Evolutionary conservation across 352 stramenopile species (phyloP).

Genomic region (Phytophthora parvispora): DNA sequence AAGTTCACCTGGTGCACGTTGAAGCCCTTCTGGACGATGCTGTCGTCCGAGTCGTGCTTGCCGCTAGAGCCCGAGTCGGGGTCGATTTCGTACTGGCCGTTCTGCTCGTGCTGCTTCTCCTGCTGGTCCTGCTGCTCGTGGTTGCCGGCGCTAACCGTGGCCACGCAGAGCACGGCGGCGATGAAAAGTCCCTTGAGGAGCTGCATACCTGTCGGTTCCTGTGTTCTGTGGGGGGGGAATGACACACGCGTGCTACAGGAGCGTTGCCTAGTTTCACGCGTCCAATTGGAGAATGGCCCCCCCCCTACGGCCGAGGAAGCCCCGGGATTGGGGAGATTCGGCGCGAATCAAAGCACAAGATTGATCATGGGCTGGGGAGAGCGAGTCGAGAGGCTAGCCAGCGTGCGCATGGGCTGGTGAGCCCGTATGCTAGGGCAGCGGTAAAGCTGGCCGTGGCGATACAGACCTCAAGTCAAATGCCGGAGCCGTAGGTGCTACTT

Average conservation of each 20-base stretch:
- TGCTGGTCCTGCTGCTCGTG: constrained; percentile 12
- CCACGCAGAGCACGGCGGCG: constrained; percentile 30
- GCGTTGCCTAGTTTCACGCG: constrained; percentile 12
- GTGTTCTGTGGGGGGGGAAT: not conserved
- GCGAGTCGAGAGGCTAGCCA: constrained; percentile 21
- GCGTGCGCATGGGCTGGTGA: constrained; percentile 15
- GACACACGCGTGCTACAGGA: constrained; percentile 3
- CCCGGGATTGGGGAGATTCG: constrained; percentile 29
- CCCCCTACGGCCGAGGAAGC: constrained; percentile 1
- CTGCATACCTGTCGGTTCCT: constrained; percentile 31
- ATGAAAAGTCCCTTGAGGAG: constrained; percentile 38
- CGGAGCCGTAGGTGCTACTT: too few relatives aligned
- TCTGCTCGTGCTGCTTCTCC: constrained; percentile 14
- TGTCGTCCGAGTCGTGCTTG: constrained; percentile 6
- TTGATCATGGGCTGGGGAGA: constrained; percentile 34
- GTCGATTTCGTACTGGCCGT: constrained; percentile 5
- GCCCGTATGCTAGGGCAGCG: not conserved
- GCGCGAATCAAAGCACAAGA: constrained; percentile 34
- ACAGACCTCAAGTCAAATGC: too few relatives aligned
- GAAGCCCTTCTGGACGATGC: constrained; percentile 36
- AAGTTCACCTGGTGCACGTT: constrained; percentile 57
- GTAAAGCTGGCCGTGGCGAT: too few relatives aligned
- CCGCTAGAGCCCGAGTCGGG: constrained; percentile 3
- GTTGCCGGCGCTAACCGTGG: constrained; percentile 20
- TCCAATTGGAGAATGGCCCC: constrained; percentile 36